Percentiles rank a stretch among this genome's conserved stretches.
These are phyloP conservation scores for Russula sp. DNA, from an alignment of 768 basidiomycete species.

Conservation along the genomic window DNA sequence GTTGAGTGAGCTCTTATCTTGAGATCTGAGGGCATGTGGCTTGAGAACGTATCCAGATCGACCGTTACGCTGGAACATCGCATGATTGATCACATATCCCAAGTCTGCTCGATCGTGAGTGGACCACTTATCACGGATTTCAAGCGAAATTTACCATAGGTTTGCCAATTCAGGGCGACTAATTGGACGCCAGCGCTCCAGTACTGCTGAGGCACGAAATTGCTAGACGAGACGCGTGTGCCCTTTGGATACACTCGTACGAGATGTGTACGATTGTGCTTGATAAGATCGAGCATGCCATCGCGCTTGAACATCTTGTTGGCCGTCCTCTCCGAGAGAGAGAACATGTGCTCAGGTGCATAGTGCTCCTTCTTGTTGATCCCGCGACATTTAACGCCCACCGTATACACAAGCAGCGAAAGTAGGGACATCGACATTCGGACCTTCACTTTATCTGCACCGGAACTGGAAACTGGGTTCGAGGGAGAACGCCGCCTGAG, in stretches of 20 bases:
- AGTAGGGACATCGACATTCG: constrained; percentile 73
- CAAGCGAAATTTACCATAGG: constrained; percentile 55
- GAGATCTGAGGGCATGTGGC: constrained; percentile 63
- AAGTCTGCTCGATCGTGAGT: constrained; percentile 46
- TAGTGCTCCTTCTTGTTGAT: constrained; percentile 83
- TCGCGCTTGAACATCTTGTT: constrained; percentile 66
- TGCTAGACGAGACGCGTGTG: constrained; percentile 69
- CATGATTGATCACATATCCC: constrained; percentile 87
- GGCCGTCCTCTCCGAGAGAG: constrained; percentile 77
- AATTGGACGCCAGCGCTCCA: constrained; percentile 89
- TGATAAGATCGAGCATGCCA: constrained; percentile 60
- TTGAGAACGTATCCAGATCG: constrained; percentile 86
- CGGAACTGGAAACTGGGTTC: constrained; percentile 3
- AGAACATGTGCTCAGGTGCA: constrained; percentile 84
- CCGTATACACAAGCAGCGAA: constrained; percentile 82
- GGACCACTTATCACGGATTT: background rate
- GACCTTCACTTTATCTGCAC: constrained; percentile 33
- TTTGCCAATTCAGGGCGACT: constrained; percentile 97
- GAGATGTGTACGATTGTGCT: constrained; percentile 78
- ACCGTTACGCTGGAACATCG: constrained; percentile 93
- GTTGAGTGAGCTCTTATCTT: constrained; percentile 50
- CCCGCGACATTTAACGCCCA: constrained; percentile 91
- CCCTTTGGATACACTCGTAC: constrained; percentile 86
- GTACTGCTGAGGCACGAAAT: constrained; percentile 82
- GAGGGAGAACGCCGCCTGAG: constrained; percentile 25